These are phyloP conservation scores for Leccinum pallidistipes DNA, from an alignment of 1,284 basidiomycete species.

Conservation along the genomic window DNA sequence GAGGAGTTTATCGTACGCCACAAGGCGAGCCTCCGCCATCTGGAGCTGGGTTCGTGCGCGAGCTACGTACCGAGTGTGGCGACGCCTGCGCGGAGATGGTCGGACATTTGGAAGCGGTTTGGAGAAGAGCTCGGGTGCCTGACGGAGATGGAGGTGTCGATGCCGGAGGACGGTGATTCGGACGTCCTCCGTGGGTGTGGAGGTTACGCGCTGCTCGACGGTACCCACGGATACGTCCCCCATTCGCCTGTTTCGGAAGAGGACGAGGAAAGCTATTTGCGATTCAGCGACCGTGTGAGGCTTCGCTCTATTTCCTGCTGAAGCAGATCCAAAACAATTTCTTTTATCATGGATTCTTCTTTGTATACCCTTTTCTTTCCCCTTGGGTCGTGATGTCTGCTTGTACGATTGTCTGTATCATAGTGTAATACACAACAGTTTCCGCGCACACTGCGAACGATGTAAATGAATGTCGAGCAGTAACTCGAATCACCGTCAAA, in stretches of 20 bases:
- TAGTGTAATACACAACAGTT: background rate
- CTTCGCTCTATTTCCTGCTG: slow-evolving; percentile 9
- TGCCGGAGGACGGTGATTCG: background rate
- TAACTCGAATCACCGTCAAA: background rate
- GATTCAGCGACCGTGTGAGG: slow-evolving; percentile 16
- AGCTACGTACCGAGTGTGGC: slow-evolving; percentile 22
- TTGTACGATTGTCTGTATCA: background rate
- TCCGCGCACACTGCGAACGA: background rate
- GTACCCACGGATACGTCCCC: slow-evolving; percentile 23
- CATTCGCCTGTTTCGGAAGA: slow-evolving; percentile 16
- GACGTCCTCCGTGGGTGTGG: slow-evolving; percentile 4
- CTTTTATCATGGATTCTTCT: background rate
- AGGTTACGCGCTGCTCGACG: slow-evolving; percentile 27
- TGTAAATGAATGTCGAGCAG: background rate
- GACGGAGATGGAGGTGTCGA: slow-evolving; percentile 12
- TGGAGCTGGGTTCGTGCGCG: slow-evolving; percentile 27
- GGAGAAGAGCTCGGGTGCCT: slow-evolving; percentile 24
- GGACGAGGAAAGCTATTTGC: slow-evolving; percentile 11
- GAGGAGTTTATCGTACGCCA: slow-evolving; percentile 35
- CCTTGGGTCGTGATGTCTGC: background rate
- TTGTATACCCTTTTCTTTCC: background rate
- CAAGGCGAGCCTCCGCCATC: slow-evolving; percentile 23
- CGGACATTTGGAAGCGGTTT: slow-evolving; percentile 29
- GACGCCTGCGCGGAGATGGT: slow-evolving; percentile 25
- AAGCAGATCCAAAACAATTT: background rate